These are phyloP conservation scores for Candida mattraensis DNA, from an alignment of 805 yeast genomes.

Conservation along the genomic window DNA sequence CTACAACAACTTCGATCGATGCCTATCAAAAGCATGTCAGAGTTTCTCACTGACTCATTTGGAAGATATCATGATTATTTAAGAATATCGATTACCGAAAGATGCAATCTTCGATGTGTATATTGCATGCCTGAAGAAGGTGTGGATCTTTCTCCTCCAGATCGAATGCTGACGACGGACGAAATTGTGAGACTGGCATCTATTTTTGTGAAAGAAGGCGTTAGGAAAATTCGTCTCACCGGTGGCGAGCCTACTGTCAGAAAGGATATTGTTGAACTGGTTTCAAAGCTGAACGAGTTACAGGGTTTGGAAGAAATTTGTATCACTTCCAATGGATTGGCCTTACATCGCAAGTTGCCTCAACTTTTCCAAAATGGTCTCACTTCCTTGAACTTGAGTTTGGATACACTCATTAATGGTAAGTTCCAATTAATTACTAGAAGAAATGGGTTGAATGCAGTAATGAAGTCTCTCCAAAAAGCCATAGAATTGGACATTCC, in stretches of 20 bases:
- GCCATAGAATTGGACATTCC: slow-evolving; percentile 46
- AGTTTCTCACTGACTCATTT: slow-evolving; percentile 44
- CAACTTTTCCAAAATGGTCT: slow-evolving; percentile 42
- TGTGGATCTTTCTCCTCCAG: slow-evolving; percentile 45
- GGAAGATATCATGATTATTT: slow-evolving; percentile 48
- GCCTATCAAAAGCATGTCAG: slow-evolving; percentile 35
- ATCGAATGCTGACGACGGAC: slow-evolving; percentile 39
- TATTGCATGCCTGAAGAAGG: slow-evolving; percentile 63
- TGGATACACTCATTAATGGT: slow-evolving; percentile 53
- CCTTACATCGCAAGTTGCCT: slow-evolving; percentile 48
- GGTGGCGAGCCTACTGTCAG: slow-evolving; percentile 61
- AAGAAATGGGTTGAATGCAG: slow-evolving; percentile 47
- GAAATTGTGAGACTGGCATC: slow-evolving; percentile 45
- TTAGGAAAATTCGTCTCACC: slow-evolving; percentile 50
- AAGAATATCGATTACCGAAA: slow-evolving; percentile 50
- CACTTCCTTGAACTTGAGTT: slow-evolving; percentile 46
- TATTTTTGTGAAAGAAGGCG: slow-evolving; percentile 48
- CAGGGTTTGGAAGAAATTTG: slow-evolving; percentile 49
- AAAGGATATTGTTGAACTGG: slow-evolving; percentile 47
- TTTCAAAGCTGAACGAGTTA: slow-evolving; percentile 36
- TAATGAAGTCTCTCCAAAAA: slow-evolving; percentile 41
- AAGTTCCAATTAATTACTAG: slow-evolving; percentile 50
- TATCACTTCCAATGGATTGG: slow-evolving; percentile 52
- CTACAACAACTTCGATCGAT: slow-evolving; percentile 13
- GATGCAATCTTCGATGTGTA: slow-evolving; percentile 47